Base-by-base conservation (phyloP, 2,329 filamentous ascomycete species). In the Zymoseptoria brevis region DNA sequence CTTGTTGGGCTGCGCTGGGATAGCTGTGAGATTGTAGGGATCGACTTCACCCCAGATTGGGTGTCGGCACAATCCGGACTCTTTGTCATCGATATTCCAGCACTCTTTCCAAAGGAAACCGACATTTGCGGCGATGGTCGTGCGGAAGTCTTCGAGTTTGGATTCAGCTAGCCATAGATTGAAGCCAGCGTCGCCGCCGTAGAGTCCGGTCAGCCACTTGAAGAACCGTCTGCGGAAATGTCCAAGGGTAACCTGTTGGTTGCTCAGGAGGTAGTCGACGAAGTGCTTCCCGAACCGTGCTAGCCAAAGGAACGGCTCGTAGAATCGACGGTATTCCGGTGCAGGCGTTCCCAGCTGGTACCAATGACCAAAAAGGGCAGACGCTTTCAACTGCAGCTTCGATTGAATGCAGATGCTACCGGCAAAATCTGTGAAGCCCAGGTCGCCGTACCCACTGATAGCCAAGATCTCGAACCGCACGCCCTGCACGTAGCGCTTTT, bases 211-310 rank as follows among this genome's bases (percentile, higher is more conserved):
- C 0, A 88, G 67, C 86, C 87, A 91, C 0, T 60, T 56, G 30
- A 74, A 70, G 63, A 94, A 94, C 0, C 76, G 66, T 0, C 59
- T 58, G 8, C 77, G 75, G 62, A 94, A 92, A 55, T 84, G 74
- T 2, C 74, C 57, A 0, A 91, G 75, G 0, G 73, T 72, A 1
- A 87, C 79, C 4, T 53, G 11, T 8, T 70, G 65, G 1, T 62
- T 57, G 3, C 69, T 55, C 1, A 71, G 64, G 53, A 88, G 75
- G 64, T 81, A 94, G 62, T 91, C 87, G 1, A 91, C 78, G 22
- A 88, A 80, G 66, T 90, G 84, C 68, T 92, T 93, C 0, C 82
- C 79, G 0, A 94, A 75, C 56, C 87, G 80, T 0, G 84, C 86
- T 0, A 92, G 72, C 88, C 88, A 94, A 0, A 85, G 60, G 61